Conservation (phyloP, 2,329 filamentous ascomycete species). For the Colletotrichum paranaense region DNA sequence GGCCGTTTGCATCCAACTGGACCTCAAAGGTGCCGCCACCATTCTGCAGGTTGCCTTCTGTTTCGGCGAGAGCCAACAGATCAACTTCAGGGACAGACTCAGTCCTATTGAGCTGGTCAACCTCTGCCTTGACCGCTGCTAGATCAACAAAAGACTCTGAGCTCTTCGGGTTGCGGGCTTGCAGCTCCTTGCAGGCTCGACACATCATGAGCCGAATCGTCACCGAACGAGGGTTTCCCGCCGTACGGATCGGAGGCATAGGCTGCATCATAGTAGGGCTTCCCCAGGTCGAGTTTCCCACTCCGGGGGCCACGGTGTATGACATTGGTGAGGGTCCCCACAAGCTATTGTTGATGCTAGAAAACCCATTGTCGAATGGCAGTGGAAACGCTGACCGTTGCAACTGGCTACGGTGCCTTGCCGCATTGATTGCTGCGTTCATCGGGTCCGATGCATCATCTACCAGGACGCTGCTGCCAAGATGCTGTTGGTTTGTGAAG, state of each 20-base stretch:
- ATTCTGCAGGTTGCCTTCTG: slow-evolving; percentile 86
- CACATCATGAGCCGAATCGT: slow-evolving; percentile 80
- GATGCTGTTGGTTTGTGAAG: slow-evolving; percentile 80
- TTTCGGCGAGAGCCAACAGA: slow-evolving; percentile 87
- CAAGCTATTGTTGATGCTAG: slow-evolving; percentile 47
- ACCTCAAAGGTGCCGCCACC: slow-evolving; percentile 90
- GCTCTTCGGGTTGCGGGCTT: slow-evolving; percentile 50
- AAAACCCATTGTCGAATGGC: slow-evolving; percentile 54
- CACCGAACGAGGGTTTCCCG: slow-evolving; percentile 49
- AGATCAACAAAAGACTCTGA: slow-evolving; percentile 78
- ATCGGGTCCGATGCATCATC: slow-evolving; percentile 75
- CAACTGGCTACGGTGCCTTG: slow-evolving; percentile 59
- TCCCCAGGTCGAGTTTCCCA: slow-evolving; percentile 54
- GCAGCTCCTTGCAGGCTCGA: slow-evolving; percentile 77
- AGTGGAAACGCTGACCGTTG: slow-evolving; percentile 58
- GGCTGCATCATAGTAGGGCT: slow-evolving; percentile 25
- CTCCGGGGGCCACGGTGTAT: slow-evolving; percentile 58
- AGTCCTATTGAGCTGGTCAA: slow-evolving; percentile 35
- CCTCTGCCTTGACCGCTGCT: slow-evolving; percentile 72
- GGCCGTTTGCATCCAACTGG: slow-evolving; percentile 58
- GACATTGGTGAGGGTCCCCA: slow-evolving; percentile 52
- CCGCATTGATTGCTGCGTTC: slow-evolving; percentile 41
- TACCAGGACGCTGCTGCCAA: slow-evolving; percentile 91
- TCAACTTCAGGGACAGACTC: slow-evolving; percentile 68
- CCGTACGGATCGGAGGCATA: slow-evolving; percentile 26